A percentile compares a stretch with the other conserved stretches of the same genome.
phyloP scores from a whole-genome alignment of 805 yeast genomes.

The Gaillardinia entomophila region DNA sequence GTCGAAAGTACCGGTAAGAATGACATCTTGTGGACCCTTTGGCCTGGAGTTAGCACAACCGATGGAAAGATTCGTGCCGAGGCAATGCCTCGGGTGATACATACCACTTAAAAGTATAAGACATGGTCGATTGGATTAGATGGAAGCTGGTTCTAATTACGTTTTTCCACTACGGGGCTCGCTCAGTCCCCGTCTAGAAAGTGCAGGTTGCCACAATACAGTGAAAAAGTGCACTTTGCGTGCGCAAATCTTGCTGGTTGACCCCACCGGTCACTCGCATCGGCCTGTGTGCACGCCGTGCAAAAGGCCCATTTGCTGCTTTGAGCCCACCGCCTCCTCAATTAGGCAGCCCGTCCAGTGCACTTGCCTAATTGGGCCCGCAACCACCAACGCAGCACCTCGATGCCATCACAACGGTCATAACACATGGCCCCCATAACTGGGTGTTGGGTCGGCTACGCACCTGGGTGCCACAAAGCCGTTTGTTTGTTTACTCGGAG shows the following conservation, averaged over 20 bases:
- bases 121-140: slow-evolving; percentile 12
- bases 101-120: slow-evolving; percentile 38
- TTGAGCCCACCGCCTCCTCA: neutral
- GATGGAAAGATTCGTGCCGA: neutral
- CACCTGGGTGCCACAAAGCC: no score
- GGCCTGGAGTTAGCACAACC: slow-evolving; percentile 36
- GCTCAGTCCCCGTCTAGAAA: slow-evolving; percentile 1
- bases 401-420: neutral
- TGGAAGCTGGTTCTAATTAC: slow-evolving; percentile 1
- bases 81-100: slow-evolving; percentile 7
- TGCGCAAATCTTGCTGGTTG: slow-evolving; percentile 1
- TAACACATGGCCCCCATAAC: neutral
- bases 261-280: slow-evolving; percentile 1
- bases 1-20: slow-evolving; percentile 68
- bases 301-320: neutral
- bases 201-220: no score
- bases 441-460: no score
- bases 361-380: neutral
- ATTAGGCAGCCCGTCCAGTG: neutral
- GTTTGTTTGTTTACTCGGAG: no score
- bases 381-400: slow-evolving; percentile 8
- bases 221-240: no score
- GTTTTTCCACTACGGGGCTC: slow-evolving; percentile 1
- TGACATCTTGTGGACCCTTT: slow-evolving; percentile 44
- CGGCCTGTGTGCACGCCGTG: neutral